Conservation (phyloP, 768 basidiomycete genomes). For the Postia placenta region DNA sequence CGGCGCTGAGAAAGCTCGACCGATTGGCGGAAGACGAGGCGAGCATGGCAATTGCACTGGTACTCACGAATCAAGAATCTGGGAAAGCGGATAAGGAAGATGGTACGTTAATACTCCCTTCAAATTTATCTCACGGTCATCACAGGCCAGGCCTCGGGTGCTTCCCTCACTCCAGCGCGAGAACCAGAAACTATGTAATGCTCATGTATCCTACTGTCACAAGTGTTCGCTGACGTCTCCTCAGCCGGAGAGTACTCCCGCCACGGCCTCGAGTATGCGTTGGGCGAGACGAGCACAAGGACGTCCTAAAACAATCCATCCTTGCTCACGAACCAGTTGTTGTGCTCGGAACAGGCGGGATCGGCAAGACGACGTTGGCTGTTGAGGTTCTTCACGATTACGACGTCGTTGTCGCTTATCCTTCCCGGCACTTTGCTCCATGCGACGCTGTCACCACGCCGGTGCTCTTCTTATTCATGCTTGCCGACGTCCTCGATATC, state of each 20-base stretch:
- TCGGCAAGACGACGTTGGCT: not conserved
- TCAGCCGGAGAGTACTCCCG: not conserved
- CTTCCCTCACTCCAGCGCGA: too few relatives aligned
- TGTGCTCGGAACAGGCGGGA: not conserved
- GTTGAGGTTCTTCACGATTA: not conserved
- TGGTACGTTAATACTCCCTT: too few relatives aligned
- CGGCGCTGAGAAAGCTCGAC: too few relatives aligned
- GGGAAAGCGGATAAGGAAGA: too few relatives aligned
- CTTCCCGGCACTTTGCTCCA: not conserved
- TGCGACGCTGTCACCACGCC: not conserved
- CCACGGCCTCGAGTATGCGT: not conserved
- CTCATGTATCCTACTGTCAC: too few relatives aligned
- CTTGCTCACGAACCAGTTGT: not conserved
- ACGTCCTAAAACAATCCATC: not conserved
- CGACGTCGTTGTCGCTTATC: not conserved
- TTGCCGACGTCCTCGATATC: not conserved
- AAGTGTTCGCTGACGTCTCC: too few relatives aligned
- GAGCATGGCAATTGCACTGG: too few relatives aligned
- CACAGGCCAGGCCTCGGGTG: too few relatives aligned
- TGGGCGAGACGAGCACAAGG: not conserved
- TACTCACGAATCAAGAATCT: too few relatives aligned
- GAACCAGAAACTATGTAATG: too few relatives aligned
- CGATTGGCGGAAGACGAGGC: too few relatives aligned
- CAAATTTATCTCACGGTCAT: too few relatives aligned
- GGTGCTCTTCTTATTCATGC: not conserved